Percentiles rank a stretch among this genome's conserved stretches.
Evolutionary conservation across 345 rosid genomes (phyloP).

Genomic region (Cochlearia excelsa): DNA sequence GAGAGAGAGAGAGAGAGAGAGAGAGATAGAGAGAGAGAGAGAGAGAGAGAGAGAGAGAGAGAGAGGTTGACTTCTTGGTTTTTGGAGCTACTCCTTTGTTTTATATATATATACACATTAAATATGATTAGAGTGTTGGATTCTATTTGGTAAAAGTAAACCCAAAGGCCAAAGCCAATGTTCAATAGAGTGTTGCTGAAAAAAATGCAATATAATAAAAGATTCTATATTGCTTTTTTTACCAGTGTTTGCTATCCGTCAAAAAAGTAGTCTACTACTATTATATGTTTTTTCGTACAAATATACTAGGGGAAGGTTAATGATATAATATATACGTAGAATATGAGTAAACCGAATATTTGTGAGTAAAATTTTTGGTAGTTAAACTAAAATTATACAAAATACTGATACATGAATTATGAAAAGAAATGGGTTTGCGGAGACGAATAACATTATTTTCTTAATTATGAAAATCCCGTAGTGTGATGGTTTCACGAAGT

Average conservation of each 20-base stretch:
- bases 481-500: too few species aligned
- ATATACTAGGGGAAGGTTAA: too few species aligned
- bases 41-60: conserved; percentile 27
- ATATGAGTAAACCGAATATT: too few species aligned
- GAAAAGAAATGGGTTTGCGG: too few species aligned
- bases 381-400: too few species aligned
- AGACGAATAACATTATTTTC: too few species aligned
- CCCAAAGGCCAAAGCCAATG: conserved; percentile 14
- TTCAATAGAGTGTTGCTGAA: conserved; percentile 22
- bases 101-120: conserved; percentile 5
- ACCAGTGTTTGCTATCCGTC: background rate
- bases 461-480: too few species aligned
- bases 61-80: conserved; percentile 37
- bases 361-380: too few species aligned
- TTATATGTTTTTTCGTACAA: too few species aligned
- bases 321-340: too few species aligned
- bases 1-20: conserved; percentile 26
- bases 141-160: conserved; percentile 30
- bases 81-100: conserved; percentile 30
- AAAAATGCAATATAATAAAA: conserved; percentile 17
- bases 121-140: conserved; percentile 27
- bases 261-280: background rate
- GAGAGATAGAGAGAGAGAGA: conserved; percentile 26
- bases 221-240: background rate
- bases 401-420: too few species aligned